phyloP scores from a whole-genome alignment of 768 basidiomycete genomes.

The Kwoniella heveanensis region DNA sequence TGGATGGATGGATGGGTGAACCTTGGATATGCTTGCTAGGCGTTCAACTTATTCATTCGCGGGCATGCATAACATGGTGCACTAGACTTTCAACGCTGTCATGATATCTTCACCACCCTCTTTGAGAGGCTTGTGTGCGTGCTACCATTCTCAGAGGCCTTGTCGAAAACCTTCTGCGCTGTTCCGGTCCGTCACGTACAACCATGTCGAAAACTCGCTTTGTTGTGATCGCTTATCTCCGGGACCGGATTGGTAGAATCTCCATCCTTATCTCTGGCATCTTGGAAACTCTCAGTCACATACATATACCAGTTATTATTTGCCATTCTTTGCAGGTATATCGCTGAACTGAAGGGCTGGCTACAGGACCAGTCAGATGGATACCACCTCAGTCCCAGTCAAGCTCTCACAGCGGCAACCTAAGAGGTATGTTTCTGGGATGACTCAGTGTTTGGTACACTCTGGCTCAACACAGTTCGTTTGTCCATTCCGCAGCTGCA shows the following conservation, averaged over 20 bases:
- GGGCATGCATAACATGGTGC: slow-evolving; percentile 2
- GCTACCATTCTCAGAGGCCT: too few relatives aligned
- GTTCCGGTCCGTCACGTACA: neutral
- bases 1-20: neutral
- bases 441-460: neutral
- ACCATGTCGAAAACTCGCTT: neutral
- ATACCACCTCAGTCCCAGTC: too few relatives aligned
- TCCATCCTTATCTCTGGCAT: neutral
- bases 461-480: neutral
- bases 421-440: slow-evolving; percentile 18
- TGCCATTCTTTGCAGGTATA: too few relatives aligned
- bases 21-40: neutral
- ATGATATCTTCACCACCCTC: neutral
- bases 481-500: slow-evolving; percentile 27
- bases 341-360: too few relatives aligned
- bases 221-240: neutral
- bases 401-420: slow-evolving; percentile 12
- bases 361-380: too few relatives aligned
- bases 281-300: too few relatives aligned
- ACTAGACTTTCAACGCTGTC: neutral
- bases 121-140: neutral
- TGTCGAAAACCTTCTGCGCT: too few relatives aligned
- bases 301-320: too few relatives aligned
- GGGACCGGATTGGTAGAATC: neutral
- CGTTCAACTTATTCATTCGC: neutral